Evolutionary conservation across 1,284 basidiomycete species (phyloP).

Genomic region (Fomitopsis pinicola): DNA sequence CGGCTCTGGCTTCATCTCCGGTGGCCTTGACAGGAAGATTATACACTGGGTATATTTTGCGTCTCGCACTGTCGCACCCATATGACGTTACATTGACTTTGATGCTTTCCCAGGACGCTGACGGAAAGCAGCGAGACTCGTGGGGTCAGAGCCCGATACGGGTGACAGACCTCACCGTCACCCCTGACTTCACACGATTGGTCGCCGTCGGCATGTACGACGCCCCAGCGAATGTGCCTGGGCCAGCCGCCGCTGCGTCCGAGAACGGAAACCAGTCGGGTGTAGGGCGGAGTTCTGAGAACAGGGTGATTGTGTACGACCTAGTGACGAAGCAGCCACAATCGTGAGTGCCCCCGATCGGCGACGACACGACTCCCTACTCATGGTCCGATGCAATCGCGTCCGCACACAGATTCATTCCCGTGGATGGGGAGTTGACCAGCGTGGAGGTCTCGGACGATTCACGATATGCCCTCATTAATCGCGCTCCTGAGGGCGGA

Average conservation of each 20-base stretch:
- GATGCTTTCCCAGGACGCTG: slow-evolving; percentile 50
- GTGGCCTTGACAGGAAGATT: slow-evolving; percentile 85
- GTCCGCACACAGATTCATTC: slow-evolving; percentile 48
- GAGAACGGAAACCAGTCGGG: slow-evolving; percentile 32
- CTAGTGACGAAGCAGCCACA: slow-evolving; percentile 59
- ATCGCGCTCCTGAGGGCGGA: slow-evolving; percentile 59
- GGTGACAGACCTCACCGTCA: slow-evolving; percentile 83
- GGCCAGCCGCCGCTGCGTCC: slow-evolving; percentile 28
- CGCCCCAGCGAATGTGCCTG: slow-evolving; percentile 24
- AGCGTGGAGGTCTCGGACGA: slow-evolving; percentile 87
- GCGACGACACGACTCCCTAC: neutral
- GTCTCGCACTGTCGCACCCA: slow-evolving; percentile 5
- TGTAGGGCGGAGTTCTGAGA: slow-evolving; percentile 40
- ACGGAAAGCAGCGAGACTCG: slow-evolving; percentile 66
- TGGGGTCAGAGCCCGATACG: slow-evolving; percentile 81
- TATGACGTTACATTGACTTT: neutral
- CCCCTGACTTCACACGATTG: slow-evolving; percentile 81
- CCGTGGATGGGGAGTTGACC: slow-evolving; percentile 75
- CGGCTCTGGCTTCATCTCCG: slow-evolving; percentile 86
- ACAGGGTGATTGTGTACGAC: slow-evolving; percentile 75
- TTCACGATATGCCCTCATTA: slow-evolving; percentile 85
- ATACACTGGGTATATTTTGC: slow-evolving; percentile 74
- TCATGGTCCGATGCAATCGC: neutral
- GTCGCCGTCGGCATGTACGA: slow-evolving; percentile 78
- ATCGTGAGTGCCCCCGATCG: slow-evolving; percentile 42